phyloP scores from a whole-genome alignment of 2,329 filamentous ascomycete species.

The Cytospora piceicola region DNA sequence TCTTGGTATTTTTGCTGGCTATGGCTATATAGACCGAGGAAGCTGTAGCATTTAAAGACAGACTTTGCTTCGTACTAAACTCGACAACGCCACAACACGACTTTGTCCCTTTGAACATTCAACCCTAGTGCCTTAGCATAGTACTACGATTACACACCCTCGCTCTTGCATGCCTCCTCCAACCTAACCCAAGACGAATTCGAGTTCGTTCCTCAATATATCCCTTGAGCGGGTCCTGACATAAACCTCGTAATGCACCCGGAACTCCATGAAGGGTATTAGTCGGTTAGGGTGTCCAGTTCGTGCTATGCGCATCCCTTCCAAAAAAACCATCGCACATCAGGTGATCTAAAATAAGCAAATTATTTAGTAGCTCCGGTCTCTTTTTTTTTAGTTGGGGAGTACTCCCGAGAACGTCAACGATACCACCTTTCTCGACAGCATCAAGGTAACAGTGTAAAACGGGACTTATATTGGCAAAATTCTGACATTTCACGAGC shows the following conservation, averaged over 20 bases:
- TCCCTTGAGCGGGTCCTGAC: no score
- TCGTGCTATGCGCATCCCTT: no score
- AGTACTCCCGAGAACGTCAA: slow-evolving; percentile 53
- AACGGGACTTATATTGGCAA: slow-evolving; percentile 64
- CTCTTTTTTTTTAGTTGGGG: no score
- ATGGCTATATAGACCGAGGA: background rate
- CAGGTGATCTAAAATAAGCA: no score
- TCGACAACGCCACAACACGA: slow-evolving; percentile 62
- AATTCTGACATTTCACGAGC: slow-evolving; percentile 80
- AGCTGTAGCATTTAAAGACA: slow-evolving; percentile 64
- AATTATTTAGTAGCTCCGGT: no score
- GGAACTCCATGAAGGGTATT: no score
- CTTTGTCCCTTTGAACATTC: slow-evolving; percentile 64
- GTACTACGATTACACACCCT: slow-evolving; percentile 80
- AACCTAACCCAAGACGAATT: slow-evolving; percentile 58
- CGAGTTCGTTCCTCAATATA: slow-evolving; percentile 80
- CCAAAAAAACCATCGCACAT: no score
- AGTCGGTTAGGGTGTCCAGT: no score
- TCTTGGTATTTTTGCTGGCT: background rate
- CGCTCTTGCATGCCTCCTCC: slow-evolving; percentile 58
- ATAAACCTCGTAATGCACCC: no score
- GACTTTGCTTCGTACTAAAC: slow-evolving; percentile 70
- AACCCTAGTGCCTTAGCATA: slow-evolving; percentile 67
- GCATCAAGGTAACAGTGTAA: slow-evolving; percentile 59
- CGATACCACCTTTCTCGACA: slow-evolving; percentile 63